Percentiles rank a stretch among this genome's conserved stretches.
Evolutionary conservation across 805 yeast species (phyloP).

Genomic region (Yamadazyma akitaensis): DNA sequence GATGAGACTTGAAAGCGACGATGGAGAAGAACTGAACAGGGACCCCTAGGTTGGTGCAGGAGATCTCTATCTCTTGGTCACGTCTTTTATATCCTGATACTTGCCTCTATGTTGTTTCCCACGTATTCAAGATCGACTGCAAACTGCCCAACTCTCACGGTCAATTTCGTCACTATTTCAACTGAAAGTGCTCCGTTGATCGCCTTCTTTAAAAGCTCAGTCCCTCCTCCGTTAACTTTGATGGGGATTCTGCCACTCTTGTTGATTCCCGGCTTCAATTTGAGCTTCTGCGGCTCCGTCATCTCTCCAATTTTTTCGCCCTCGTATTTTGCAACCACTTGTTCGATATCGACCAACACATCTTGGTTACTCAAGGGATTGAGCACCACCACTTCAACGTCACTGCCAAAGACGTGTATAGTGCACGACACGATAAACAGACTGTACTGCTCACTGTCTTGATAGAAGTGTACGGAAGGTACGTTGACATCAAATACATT

Average conservation of each 20-base stretch:
- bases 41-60: too few relatives aligned
- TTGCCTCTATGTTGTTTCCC: constrained; percentile 44
- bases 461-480: background rate
- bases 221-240: constrained; percentile 42
- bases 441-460: constrained; percentile 1
- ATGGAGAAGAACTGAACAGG: too few relatives aligned
- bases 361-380: constrained; percentile 54
- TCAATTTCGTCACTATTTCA: constrained; percentile 44
- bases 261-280: constrained; percentile 51
- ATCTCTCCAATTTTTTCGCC: constrained; percentile 47
- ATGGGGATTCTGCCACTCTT: constrained; percentile 51
- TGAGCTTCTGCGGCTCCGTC: constrained; percentile 35
- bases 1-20: too few relatives aligned
- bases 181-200: constrained; percentile 49
- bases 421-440: constrained; percentile 49
- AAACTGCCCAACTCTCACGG: constrained; percentile 38
- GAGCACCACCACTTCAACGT: constrained; percentile 50
- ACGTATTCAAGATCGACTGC: constrained; percentile 41
- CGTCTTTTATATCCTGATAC: constrained; percentile 24
- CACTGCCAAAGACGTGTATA: constrained; percentile 53
- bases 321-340: constrained; percentile 48
- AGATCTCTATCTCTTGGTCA: too few relatives aligned
- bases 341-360: constrained; percentile 37
- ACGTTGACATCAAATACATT: background rate
- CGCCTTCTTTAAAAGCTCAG: constrained; percentile 48